Evolutionary conservation across 495 filamentous ascomycete genomes (phyloP), one percentile per base, ranked within the genome.

Genomic region (Aspergillus saccharolyticus): DNA sequence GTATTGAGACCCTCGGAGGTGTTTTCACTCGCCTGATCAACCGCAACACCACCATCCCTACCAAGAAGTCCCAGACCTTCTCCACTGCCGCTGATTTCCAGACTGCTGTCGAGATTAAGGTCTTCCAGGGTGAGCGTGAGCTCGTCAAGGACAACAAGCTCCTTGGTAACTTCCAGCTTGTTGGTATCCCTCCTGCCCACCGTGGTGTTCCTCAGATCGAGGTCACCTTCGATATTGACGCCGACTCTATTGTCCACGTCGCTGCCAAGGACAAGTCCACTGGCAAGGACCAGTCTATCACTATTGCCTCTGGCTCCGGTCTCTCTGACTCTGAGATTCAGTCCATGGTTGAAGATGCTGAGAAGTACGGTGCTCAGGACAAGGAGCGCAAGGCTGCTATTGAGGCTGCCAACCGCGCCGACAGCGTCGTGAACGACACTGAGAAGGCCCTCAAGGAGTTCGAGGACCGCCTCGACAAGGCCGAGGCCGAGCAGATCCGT

Each of bases 121-220:
- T 98, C 55, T 97, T 86, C 89, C 94, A 98, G 85, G 94, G 94
- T 80, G 94, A 98, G 83, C 94, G 94, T 89, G 94, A 98, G 80
- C 89, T 98, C 55, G 94, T 98, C 70, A 86, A 86, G 71, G 94
- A 98, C 82, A 98, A 98, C 87, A 98, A 98, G 83, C 80, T 98
- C 57, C 85, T 98, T 18, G 94, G 94, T 42, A 97, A 98, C 89
- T 98, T 98, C 89, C 94, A 98, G 83, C 88, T 98, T 58, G 91
- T 96, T 67, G 94, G 94, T 56, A 97, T 98, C 60, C 94, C 94
- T 33, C 94, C 94, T 54, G 94, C 94, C 53, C 92, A 96, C 82
- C 91, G 94, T 75, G 94, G 94, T 80, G 91, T 97, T 51, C 94
- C 94, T 59, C 94, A 98, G 75, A 82, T 98, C 56, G 94, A 98